Evolutionary conservation across 768 basidiomycete genomes (phyloP).

Genomic region (Agrocybe pediades): DNA sequence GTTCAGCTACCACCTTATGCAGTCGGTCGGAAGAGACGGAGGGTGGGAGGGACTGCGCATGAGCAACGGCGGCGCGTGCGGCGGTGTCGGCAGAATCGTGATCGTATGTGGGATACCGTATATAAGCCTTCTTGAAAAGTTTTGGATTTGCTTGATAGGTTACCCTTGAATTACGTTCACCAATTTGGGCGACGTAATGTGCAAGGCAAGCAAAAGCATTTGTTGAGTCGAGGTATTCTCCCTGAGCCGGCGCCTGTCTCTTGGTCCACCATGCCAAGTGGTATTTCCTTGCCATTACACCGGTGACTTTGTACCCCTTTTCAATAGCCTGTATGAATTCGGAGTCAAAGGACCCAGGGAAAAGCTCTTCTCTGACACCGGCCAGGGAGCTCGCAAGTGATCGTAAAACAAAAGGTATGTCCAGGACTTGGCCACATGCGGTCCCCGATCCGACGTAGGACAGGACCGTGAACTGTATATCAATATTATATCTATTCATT

Average conservation of each 20-base stretch:
- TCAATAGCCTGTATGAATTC: neutral
- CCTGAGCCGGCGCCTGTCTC: neutral
- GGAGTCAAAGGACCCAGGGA: neutral
- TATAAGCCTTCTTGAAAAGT: no score
- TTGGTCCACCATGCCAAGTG: neutral
- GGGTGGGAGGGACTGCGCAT: no score
- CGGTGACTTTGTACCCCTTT: neutral
- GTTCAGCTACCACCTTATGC: neutral
- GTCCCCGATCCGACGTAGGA: neutral
- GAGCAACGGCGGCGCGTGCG: neutral
- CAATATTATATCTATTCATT: neutral
- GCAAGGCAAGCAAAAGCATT: neutral
- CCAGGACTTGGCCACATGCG: neutral
- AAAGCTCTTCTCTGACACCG: neutral
- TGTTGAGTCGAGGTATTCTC: neutral
- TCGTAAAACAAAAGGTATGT: neutral
- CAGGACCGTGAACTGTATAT: neutral
- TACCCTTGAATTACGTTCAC: neutral
- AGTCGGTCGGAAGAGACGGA: neutral
- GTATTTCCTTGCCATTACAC: neutral
- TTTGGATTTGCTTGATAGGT: neutral
- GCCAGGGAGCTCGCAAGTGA: neutral
- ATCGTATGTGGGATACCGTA: no score
- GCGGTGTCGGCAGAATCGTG: no score
- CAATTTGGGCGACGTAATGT: neutral